Evolutionary conservation across 2,329 filamentous ascomycete genomes (phyloP), one percentile per base, ranked within the genome.

Genomic region (Xylaria sp.): DNA sequence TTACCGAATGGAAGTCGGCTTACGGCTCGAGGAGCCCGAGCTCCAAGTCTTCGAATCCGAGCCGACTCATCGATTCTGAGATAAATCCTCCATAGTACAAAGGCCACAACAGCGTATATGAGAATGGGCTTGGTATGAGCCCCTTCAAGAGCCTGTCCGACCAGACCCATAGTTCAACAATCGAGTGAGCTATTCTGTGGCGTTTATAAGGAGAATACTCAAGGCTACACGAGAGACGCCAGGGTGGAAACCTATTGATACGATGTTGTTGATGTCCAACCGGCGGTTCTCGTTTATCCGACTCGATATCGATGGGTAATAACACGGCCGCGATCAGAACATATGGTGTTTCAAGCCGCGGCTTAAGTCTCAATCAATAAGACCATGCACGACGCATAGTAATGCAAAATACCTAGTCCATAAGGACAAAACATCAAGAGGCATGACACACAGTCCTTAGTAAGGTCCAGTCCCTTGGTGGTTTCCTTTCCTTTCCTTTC

Each of bases 1-100:
- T 67, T 66, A 83, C 82, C 78, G 49, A 77, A 76, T 0, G 83
- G 83, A 5, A 77, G 46, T 59, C 69, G 75, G 54, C 73, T 70
- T 19, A 61, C 67, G 9, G 80, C 57, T 23, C 50, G 64, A 3
- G 71, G 69, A 3, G 77, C 78, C 66, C 77, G 76, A 6, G 73
- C 80, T 9, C 68, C 67, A 0, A 84, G 70, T 5, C 74, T 73
- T 42, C 72, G 73, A 55, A 85, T 76, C 57, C 78, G 78, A 16
- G 73, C 65, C 46, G 77, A 71, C 57, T 79, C 74, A 53, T 76
- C 71, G 57, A 80, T 61, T n/a, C 74, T 72, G 54, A 66, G 54
- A 34, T 75, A 63, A 46, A 76, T 54, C n/a, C 68, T 72, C 59
- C 76, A 75, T 49, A 80, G 51, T 4, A 74, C 58, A 52, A 76